Evolutionary conservation across 352 stramenopile genomes (phyloP).

Genomic region (Phytophthora europaea): DNA sequence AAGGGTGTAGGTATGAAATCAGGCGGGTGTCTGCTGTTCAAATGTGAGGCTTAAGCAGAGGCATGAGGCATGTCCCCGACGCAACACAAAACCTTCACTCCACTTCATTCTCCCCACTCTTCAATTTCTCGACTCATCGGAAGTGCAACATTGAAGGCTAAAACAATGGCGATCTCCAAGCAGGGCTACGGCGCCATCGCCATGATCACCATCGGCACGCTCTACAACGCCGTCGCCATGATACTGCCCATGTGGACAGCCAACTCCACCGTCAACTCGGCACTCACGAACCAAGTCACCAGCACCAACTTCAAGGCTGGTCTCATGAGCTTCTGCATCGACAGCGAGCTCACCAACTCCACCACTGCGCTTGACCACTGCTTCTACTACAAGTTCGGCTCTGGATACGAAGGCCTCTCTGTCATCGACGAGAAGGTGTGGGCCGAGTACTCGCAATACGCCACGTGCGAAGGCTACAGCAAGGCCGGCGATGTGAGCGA

Average conservation of each 20-base stretch:
- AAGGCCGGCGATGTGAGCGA: conserved; percentile 33
- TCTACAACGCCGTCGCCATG: conserved; percentile 20
- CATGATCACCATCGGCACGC: conserved; percentile 16
- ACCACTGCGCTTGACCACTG: conserved; percentile 58
- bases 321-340: conserved; percentile 43
- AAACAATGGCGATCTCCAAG: conserved; percentile 16
- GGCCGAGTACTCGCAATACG: conserved; percentile 53
- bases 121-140: not conserved
- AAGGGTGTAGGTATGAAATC: too few species aligned
- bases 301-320: conserved; percentile 28
- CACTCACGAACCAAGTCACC: conserved; percentile 6
- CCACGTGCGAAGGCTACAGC: conserved; percentile 57
- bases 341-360: conserved; percentile 51
- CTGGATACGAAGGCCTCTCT: conserved; percentile 48
- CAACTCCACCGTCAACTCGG: conserved; percentile 18
- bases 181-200: conserved; percentile 18
- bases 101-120: not conserved
- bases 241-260: conserved; percentile 20
- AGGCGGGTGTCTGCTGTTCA: too few species aligned
- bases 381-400: conserved; percentile 71
- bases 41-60: too few species aligned
- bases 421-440: conserved; percentile 36
- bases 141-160: too few species aligned
- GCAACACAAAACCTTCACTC: too few species aligned
- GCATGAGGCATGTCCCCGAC: too few species aligned